These are phyloP conservation scores for Penstemon barbatus DNA, from an alignment of 257 asterid genomes.

Conservation along the genomic window DNA sequence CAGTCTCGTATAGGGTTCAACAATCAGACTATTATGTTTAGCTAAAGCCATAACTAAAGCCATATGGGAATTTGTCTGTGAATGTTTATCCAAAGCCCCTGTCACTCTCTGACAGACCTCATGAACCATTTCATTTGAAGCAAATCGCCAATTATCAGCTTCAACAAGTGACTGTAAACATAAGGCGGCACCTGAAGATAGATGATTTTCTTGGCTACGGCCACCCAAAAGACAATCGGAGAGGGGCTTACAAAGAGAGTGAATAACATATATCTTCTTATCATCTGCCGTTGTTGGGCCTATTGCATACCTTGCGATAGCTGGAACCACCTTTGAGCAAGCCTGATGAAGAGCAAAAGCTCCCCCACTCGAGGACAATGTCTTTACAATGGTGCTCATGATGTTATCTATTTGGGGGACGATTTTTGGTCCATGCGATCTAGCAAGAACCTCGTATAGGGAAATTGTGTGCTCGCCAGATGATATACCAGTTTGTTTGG, in stretches of 20 bases:
- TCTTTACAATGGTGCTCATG: constrained; percentile 73
- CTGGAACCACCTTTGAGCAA: constrained; percentile 94
- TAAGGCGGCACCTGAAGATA: constrained; percentile 93
- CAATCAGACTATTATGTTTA: constrained; percentile 71
- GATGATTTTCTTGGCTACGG: constrained; percentile 62
- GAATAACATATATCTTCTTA: constrained; percentile 59
- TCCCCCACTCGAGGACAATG: constrained; percentile 76
- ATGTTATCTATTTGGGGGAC: constrained; percentile 79
- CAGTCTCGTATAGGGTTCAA: constrained; percentile 87
- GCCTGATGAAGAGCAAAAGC: constrained; percentile 97
- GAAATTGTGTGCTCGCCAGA: constrained; percentile 88
- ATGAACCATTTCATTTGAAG: constrained; percentile 79
- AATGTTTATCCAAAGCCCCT: constrained; percentile 79
- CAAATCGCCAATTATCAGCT: constrained; percentile 88
- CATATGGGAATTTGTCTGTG: constrained; percentile 77
- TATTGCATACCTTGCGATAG: constrained; percentile 84
- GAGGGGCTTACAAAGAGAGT: constrained; percentile 75
- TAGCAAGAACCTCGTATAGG: constrained; percentile 85
- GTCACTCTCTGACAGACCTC: constrained; percentile 92
- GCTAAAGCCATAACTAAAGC: constrained; percentile 80
- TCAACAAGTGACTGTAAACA: constrained; percentile 85
- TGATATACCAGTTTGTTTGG: constrained; percentile 62
- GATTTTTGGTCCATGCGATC: constrained; percentile 82
- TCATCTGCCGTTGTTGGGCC: constrained; percentile 80
- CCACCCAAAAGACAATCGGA: constrained; percentile 81